These are phyloP conservation scores for Oxytropis ochrocephala DNA, from an alignment of 306 rosid species.

Conservation along the genomic window DNA sequence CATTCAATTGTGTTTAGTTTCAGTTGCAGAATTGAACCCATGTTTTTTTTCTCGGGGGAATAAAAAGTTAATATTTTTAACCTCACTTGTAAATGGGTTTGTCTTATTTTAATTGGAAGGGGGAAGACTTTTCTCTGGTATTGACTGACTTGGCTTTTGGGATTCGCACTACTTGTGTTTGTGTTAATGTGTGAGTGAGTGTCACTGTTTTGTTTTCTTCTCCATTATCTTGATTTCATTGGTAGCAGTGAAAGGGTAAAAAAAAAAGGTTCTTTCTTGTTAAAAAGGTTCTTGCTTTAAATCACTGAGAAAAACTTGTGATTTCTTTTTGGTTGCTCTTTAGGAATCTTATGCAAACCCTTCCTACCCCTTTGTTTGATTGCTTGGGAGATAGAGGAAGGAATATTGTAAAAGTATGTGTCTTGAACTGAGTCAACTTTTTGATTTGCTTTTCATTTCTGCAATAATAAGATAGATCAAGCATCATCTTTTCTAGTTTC, in stretches of 20 bases:
- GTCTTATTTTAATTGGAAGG: slow-evolving; percentile 11
- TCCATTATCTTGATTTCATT: slow-evolving; percentile 18
- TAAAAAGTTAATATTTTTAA: background rate
- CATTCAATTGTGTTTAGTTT: background rate
- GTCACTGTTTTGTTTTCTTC: slow-evolving; percentile 11
- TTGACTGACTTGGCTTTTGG: slow-evolving; percentile 33
- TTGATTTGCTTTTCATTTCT: slow-evolving; percentile 16
- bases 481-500: slow-evolving; percentile 3
- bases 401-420: slow-evolving; percentile 17
- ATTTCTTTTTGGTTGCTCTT: slow-evolving; percentile 20
- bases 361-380: slow-evolving; percentile 33
- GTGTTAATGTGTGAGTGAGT: background rate
- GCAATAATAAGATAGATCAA: slow-evolving; percentile 25
- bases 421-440: slow-evolving; percentile 13
- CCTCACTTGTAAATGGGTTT: background rate
- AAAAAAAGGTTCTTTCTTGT: slow-evolving; percentile 29
- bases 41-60: background rate
- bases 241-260: slow-evolving; percentile 25
- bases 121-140: slow-evolving; percentile 13
- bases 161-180: slow-evolving; percentile 29
- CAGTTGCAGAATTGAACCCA: background rate
- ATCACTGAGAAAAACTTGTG: slow-evolving; percentile 17
- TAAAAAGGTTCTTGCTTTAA: slow-evolving; percentile 41
- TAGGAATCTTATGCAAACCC: slow-evolving; percentile 31
- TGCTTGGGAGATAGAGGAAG: slow-evolving; percentile 38